These are phyloP conservation scores for Aspergillus funiculosus DNA, from an alignment of 495 filamentous ascomycete genomes.

Conservation along the genomic window DNA sequence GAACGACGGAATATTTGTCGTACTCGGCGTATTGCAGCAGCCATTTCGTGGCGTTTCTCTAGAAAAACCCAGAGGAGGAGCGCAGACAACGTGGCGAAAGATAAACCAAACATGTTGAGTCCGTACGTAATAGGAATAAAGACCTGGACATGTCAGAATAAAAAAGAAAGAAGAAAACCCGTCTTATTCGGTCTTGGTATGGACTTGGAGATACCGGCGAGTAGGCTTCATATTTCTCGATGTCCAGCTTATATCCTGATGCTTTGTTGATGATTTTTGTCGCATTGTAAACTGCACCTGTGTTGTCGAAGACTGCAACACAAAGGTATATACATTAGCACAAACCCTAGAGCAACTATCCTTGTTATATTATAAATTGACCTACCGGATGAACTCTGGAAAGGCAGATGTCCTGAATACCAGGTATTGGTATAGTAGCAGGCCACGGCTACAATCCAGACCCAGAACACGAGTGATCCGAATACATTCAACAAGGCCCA, in stretches of 20 bases:
- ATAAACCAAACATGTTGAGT: constrained; percentile 65
- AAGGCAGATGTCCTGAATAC: constrained; percentile 29
- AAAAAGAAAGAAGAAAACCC: not conserved
- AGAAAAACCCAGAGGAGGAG: constrained; percentile 59
- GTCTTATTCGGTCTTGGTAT: not conserved
- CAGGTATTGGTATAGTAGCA: constrained; percentile 52
- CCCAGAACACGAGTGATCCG: constrained; percentile 65
- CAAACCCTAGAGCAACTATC: too few species aligned
- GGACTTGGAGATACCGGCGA: constrained; percentile 39
- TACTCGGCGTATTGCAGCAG: constrained; percentile 29
- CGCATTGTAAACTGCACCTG: constrained; percentile 68
- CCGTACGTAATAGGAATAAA: constrained; percentile 81
- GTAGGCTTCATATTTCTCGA: constrained; percentile 63
- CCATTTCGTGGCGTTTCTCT: constrained; percentile 32
- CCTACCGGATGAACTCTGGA: constrained; percentile 27
- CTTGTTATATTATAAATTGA: not conserved
- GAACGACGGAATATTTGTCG: constrained; percentile 13
- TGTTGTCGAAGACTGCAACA: constrained; percentile 78
- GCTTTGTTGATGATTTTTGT: constrained; percentile 58
- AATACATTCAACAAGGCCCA: constrained; percentile 83
- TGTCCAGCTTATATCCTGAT: constrained; percentile 62
- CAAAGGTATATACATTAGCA: too few species aligned
- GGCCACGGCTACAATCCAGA: constrained; percentile 65
- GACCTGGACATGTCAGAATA: constrained; percentile 39
- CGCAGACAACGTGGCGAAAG: constrained; percentile 71